A percentile compares a stretch with the other conserved stretches of the same genome.
These are phyloP conservation scores for Botryobasidium botryosum DNA, from an alignment of 768 basidiomycete species.

Conservation along the genomic window DNA sequence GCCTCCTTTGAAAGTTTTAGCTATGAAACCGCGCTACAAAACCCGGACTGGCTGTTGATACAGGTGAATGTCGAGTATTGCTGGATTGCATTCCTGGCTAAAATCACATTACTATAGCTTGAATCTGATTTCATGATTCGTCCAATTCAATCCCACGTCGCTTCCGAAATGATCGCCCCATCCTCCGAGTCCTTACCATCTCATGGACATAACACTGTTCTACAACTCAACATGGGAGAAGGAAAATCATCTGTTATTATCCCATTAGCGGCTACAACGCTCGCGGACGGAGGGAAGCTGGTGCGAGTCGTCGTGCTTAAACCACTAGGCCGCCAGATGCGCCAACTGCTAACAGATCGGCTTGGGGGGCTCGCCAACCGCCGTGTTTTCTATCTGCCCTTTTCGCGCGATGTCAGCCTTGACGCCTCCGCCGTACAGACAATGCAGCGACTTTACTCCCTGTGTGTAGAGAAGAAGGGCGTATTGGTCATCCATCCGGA, in stretches of 20 bases:
- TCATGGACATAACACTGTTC: constrained; percentile 23
- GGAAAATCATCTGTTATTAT: constrained; percentile 39
- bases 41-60: constrained; percentile 30
- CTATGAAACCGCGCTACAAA: too few species aligned
- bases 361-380: constrained; percentile 30
- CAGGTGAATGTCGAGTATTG: constrained; percentile 21
- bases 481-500: constrained; percentile 37
- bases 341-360: constrained; percentile 29
- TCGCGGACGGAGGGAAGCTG: constrained; percentile 29
- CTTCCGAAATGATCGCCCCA: constrained; percentile 32
- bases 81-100: background rate
- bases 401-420: constrained; percentile 25
- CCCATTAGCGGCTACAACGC: constrained; percentile 24
- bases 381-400: constrained; percentile 33
- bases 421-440: background rate
- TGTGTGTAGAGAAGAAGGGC: constrained; percentile 26
- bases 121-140: constrained; percentile 30
- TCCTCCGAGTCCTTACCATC: too few species aligned
- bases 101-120: constrained; percentile 22
- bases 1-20: constrained; percentile 21
- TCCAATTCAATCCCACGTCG: constrained; percentile 26
- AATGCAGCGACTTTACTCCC: constrained; percentile 22
- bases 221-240: constrained; percentile 44
- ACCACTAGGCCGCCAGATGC: constrained; percentile 16
- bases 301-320: constrained; percentile 35